Percentiles rank a stretch among this genome's conserved stretches.
Conservation (phyloP, 2,329 filamentous ascomycete species). For the Xylaria sp. region DNA sequence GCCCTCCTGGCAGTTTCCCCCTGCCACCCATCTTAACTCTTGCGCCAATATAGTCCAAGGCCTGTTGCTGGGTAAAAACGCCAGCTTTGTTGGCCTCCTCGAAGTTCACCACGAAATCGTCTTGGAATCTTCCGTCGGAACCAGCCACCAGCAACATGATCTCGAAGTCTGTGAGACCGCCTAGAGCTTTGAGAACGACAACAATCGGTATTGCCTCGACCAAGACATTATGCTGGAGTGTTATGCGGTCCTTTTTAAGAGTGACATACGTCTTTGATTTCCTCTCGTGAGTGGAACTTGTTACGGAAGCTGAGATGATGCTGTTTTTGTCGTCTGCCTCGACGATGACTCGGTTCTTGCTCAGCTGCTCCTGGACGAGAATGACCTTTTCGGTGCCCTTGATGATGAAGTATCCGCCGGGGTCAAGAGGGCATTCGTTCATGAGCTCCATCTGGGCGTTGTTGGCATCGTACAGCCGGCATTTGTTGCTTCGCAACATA, state of each 20-base stretch:
- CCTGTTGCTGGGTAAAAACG: conserved; percentile 92
- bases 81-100: conserved; percentile 84
- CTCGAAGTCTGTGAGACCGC: conserved; percentile 91
- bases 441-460: conserved; percentile 88
- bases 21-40: conserved; percentile 85
- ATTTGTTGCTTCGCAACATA: conserved; percentile 96
- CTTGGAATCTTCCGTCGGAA: conserved; percentile 84
- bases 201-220: conserved; percentile 94
- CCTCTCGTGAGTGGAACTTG: conserved; percentile 94
- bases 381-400: conserved; percentile 99
- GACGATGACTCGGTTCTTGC: conserved; percentile 98
- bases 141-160: conserved; percentile 91
- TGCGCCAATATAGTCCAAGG: conserved; percentile 86
- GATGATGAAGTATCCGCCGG: conserved; percentile 97
- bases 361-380: conserved; percentile 95
- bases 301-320: conserved; percentile 92
- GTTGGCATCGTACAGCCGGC: conserved; percentile 79
- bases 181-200: conserved; percentile 89
- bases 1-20: conserved; percentile 54
- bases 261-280: conserved; percentile 98
- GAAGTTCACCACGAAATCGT: conserved; percentile 94
- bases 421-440: conserved; percentile 94
- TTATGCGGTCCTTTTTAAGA: conserved; percentile 89
- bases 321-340: conserved; percentile 91
- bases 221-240: conserved; percentile 89